Evolutionary conservation across 805 yeast genomes (phyloP).

Genomic region (Vanderwaltozyma tropicalis): DNA sequence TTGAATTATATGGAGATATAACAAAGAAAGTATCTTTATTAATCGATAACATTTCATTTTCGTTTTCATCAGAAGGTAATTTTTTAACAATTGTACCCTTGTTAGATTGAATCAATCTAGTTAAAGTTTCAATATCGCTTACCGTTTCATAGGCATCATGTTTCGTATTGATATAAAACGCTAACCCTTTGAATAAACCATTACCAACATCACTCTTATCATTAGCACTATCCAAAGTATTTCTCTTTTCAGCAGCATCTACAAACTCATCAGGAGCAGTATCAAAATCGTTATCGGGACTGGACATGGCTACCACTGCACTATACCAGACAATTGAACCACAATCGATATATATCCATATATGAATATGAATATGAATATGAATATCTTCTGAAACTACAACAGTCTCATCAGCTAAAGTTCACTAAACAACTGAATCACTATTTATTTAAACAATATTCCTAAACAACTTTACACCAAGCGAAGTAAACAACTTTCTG

Average conservation of each 20-base stretch:
- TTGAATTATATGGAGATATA: slow-evolving; percentile 24
- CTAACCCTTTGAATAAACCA: slow-evolving; percentile 7
- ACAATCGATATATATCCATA: too few relatives aligned
- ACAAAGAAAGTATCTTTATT: slow-evolving; percentile 10
- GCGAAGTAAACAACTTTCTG: too few relatives aligned
- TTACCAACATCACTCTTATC: not conserved
- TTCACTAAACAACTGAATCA: too few relatives aligned
- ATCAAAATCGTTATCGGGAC: slow-evolving; percentile 16
- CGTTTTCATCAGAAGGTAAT: slow-evolving; percentile 10
- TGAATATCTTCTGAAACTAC: too few relatives aligned
- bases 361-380: too few relatives aligned
- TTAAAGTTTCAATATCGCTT: slow-evolving; percentile 15
- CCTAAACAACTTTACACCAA: too few relatives aligned
- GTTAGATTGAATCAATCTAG: slow-evolving; percentile 10
- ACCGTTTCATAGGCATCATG: slow-evolving; percentile 17
- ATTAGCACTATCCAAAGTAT: not conserved
- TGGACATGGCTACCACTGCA: slow-evolving; percentile 1
- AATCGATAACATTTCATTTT: slow-evolving; percentile 13
- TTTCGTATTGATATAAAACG: slow-evolving; percentile 18
- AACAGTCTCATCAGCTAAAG: too few relatives aligned
- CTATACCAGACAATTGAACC: too few relatives aligned
- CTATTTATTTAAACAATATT: too few relatives aligned
- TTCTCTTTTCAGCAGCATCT: slow-evolving; percentile 10
- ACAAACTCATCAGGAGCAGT: slow-evolving; percentile 21
- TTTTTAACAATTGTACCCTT: slow-evolving; percentile 20